A percentile compares a stretch with the other conserved stretches of the same genome.
phyloP scores from a whole-genome alignment of 768 basidiomycete genomes.

The Cystobasidium onofrii region DNA sequence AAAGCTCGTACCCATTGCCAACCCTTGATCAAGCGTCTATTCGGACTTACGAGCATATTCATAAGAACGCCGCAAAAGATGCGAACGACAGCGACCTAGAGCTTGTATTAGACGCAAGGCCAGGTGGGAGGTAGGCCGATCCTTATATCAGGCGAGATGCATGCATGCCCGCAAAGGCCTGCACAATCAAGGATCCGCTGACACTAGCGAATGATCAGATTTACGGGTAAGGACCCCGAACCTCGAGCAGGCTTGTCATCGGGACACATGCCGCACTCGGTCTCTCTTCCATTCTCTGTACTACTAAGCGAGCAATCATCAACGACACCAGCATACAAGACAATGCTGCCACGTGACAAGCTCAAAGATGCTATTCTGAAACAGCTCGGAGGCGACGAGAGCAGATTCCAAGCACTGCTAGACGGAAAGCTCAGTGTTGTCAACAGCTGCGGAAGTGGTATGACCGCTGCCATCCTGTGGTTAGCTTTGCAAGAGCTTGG shows the following conservation, averaged over 20 bases:
- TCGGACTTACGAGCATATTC: slow-evolving; percentile 63
- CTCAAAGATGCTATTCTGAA: slow-evolving; percentile 57
- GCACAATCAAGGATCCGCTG: no score
- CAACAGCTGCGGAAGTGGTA: slow-evolving; percentile 86
- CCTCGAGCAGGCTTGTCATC: slow-evolving; percentile 78
- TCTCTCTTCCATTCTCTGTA: slow-evolving; percentile 67
- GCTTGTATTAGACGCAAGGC: slow-evolving; percentile 78
- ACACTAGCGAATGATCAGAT: slow-evolving; percentile 51
- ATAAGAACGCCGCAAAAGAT: slow-evolving; percentile 57
- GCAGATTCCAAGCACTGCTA: slow-evolving; percentile 51
- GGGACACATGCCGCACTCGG: slow-evolving; percentile 83
- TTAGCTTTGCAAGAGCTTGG: slow-evolving; percentile 71
- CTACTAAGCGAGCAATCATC: slow-evolving; percentile 33
- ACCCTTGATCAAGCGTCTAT: slow-evolving; percentile 5
- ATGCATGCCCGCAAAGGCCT: no score
- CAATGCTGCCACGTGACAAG: slow-evolving; percentile 55
- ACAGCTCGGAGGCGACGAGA: slow-evolving; percentile 52
- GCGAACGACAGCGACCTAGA: slow-evolving; percentile 50
- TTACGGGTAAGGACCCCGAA: slow-evolving; percentile 70
- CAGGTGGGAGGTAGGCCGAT: slow-evolving; percentile 70
- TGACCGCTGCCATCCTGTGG: slow-evolving; percentile 96
- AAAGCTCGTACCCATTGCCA: slow-evolving; percentile 35
- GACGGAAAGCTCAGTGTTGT: slow-evolving; percentile 57
- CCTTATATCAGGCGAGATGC: no score
- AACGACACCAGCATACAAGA: slow-evolving; percentile 53